Evolutionary conservation across 148 eudicot genomes (phyloP).

Genomic region (Rhododendron ferrugineum): DNA sequence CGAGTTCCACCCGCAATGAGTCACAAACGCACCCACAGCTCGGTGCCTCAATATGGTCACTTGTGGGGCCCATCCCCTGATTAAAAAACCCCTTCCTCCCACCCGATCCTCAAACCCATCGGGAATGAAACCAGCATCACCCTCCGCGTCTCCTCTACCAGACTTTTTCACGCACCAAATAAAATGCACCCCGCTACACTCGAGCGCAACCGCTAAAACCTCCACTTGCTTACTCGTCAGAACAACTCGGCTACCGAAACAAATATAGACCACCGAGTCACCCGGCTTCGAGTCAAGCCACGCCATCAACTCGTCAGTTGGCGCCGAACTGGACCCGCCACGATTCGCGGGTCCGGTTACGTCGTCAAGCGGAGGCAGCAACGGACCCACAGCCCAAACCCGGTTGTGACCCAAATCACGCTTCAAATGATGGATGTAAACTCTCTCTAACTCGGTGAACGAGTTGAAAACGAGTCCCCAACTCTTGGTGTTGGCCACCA

Average conservation of each 20-base stretch:
- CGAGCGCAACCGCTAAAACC: constrained; percentile 46
- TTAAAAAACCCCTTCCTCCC: constrained; percentile 30
- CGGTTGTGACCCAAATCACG: constrained; percentile 23
- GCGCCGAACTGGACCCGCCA: neutral
- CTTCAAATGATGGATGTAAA: constrained; percentile 23
- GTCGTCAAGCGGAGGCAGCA: neutral
- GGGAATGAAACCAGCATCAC: constrained; percentile 15
- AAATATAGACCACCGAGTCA: constrained; percentile 49
- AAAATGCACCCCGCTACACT: constrained; percentile 40
- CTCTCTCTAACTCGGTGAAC: constrained; percentile 37
- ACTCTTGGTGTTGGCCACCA: constrained; percentile 32
- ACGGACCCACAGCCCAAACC: constrained; percentile 42
- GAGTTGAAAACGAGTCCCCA: constrained; percentile 46
- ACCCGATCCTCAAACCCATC: constrained; percentile 37
- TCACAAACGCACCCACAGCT: constrained; percentile 47
- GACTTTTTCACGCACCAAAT: constrained; percentile 43
- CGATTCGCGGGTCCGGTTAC: neutral
- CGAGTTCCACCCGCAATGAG: constrained; percentile 86
- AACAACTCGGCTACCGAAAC: constrained; percentile 56
- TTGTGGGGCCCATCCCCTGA: constrained; percentile 63
- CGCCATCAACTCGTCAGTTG: constrained; percentile 12
- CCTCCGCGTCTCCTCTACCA: constrained; percentile 6
- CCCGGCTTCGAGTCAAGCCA: constrained; percentile 50
- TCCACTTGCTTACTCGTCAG: constrained; percentile 37
- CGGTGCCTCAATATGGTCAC: constrained; percentile 44